Base-by-base conservation (phyloP, 441 rosid genomes). In the Pelargonium australe region DNA sequence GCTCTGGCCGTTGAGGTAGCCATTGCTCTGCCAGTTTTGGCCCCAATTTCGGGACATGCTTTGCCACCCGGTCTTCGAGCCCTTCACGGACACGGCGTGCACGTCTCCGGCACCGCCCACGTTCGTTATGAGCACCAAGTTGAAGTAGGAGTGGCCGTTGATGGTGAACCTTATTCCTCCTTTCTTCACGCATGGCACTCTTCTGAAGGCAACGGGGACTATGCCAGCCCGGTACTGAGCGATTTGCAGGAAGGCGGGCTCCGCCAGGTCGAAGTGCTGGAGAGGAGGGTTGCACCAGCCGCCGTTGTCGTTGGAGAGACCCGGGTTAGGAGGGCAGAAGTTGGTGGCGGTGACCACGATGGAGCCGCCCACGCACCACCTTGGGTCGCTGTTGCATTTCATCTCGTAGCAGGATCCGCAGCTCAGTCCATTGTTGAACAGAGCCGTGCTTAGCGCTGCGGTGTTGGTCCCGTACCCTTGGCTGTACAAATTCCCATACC, bases 391-490 rank as follows among this genome's bases (percentile, higher is more conserved):
- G 65, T 83, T 79, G 44, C 98, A 94, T 63, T 75, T 85, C 92
- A 94, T 82, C 77, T 94, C 97, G 12, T 82, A 94, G 74, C 98
- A 94, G 8, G 98, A 70, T 1, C 98, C 98, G 34, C 98, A 94
- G 71, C 93, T 94, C 75, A 89, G 75, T 4, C 98, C 97, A 73
- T 84, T 85, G 87, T 89, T 94, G 87, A 94, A 94, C 19, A 94
- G 60, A 68, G 98, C 93, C 5, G 97, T 89, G 75, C 98, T 94
- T 1, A 94, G 81, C 44, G 97, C 98, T 51, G 95, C 98, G 47
- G 98, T 94, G 86, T 84, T 84, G 13, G 96, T 89, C 2, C 97
- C 98, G 66, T 94, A 94, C 51, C 98, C 98, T 83, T 91, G 96
- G 83, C 93, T 82, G 68, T 93, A 80, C 78, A 93, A 70, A 75